These are phyloP conservation scores for Aspergillus pseudoviridinutans DNA, from an alignment of 2,329 filamentous ascomycete species.

Conservation along the genomic window DNA sequence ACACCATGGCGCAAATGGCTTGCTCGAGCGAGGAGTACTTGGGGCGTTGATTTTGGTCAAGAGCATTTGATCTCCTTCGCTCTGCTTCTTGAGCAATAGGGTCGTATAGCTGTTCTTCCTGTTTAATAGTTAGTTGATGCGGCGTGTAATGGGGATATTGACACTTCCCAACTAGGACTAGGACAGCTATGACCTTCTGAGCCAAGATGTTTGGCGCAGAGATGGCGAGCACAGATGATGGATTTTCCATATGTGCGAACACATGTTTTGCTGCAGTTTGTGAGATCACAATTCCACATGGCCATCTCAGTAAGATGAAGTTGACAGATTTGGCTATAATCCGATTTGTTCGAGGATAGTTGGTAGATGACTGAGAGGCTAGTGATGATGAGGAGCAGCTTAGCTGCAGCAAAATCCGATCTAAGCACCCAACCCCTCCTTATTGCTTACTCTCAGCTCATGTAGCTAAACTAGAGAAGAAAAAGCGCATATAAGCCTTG, in stretches of 20 bases:
- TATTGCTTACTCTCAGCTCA: no score
- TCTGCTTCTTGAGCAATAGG: constrained; percentile 33
- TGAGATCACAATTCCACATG: constrained; percentile 35
- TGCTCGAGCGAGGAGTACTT: constrained; percentile 36
- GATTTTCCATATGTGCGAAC: constrained; percentile 36
- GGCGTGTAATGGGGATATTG: constrained; percentile 3
- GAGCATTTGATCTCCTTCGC: constrained; percentile 32
- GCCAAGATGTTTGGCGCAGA: constrained; percentile 35
- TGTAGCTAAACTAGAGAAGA: no score
- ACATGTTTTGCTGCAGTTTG: constrained; percentile 27
- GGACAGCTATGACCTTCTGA: constrained; percentile 32
- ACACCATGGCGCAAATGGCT: constrained; percentile 34
- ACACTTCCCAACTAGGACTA: constrained; percentile 37
- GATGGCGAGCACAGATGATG: constrained; percentile 37
- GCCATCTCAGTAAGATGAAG: constrained; percentile 1
- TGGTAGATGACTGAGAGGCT: no score
- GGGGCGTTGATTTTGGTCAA: constrained; percentile 33
- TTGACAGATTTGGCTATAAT: no score
- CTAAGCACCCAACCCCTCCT: no score
- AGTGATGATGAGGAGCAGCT: no score
- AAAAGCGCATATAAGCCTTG: no score
- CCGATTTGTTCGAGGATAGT: no score
- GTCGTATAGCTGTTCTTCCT: constrained; percentile 37
- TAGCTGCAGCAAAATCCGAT: no score
- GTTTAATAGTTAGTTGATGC: constrained; percentile 8